A percentile compares a stretch with the other conserved stretches of the same genome.
phyloP scores from a whole-genome alignment of 148 eudicot genomes.

The Pouteria glomerata region DNA sequence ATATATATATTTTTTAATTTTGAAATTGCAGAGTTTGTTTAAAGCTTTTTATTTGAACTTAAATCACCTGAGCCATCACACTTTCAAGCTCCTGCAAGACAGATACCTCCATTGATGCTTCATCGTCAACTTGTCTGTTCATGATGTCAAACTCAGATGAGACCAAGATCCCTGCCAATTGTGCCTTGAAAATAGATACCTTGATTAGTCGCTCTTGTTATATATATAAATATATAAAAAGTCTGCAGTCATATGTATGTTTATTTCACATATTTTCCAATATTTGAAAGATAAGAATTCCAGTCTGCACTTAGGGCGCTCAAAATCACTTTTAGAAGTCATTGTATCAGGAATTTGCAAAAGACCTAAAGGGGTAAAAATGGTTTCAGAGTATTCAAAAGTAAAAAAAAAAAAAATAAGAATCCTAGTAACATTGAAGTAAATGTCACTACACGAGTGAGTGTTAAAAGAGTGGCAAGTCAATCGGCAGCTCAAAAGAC shows the following conservation, averaged over 20 bases:
- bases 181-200: conserved; percentile 31
- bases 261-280: background rate
- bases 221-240: background rate
- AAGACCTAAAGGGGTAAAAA: background rate
- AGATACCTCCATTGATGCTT: conserved; percentile 53
- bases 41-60: background rate
- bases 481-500: too few species aligned
- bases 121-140: conserved; percentile 18
- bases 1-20: too few species aligned
- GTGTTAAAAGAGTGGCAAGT: too few species aligned
- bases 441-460: too few species aligned
- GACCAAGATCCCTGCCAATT: conserved; percentile 21
- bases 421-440: too few species aligned
- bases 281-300: background rate
- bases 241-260: background rate
- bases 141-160: conserved; percentile 22
- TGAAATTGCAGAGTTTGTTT: background rate
- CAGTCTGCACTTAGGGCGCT: background rate
- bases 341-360: background rate
- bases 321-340: background rate
- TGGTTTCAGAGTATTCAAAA: background rate
- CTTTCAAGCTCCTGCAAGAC: conserved; percentile 50
- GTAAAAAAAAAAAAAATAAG: too few species aligned
- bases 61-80: conserved; percentile 50
- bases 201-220: conserved; percentile 8